Conservation (phyloP, 2,329 filamentous ascomycete genomes). For the Calonectria fujianensis region DNA sequence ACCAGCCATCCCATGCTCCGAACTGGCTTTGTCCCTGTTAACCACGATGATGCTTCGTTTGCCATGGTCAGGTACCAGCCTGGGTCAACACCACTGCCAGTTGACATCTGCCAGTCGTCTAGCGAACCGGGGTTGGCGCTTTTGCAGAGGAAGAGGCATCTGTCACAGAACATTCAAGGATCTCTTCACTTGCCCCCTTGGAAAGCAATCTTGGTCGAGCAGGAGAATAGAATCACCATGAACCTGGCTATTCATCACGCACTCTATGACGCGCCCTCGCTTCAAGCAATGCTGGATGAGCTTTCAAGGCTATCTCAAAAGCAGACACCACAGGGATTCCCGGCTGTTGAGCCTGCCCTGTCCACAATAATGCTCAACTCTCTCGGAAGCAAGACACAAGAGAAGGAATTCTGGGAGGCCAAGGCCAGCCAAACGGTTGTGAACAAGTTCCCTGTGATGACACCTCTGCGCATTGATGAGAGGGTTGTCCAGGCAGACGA, state of each 20-base stretch:
- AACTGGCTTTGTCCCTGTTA: conserved; percentile 81
- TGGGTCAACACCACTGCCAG: conserved; percentile 35
- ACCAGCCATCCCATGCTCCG: conserved; percentile 82
- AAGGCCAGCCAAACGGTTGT: conserved; percentile 72
- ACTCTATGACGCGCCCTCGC: conserved; percentile 87
- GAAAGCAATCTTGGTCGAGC: conserved; percentile 71
- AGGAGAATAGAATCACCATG: conserved; percentile 55
- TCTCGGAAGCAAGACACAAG: conserved; percentile 55
- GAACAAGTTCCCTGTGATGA: conserved; percentile 85
- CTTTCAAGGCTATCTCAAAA: conserved; percentile 63
- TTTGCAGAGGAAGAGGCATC: conserved; percentile 61
- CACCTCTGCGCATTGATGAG: conserved; percentile 72
- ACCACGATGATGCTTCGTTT: conserved; percentile 78
- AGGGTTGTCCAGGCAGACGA: conserved; percentile 59
- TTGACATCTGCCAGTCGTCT: conserved; percentile 32
- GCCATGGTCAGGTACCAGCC: conserved; percentile 81
- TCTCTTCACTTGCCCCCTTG: conserved; percentile 77
- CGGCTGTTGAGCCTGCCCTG: conserved; percentile 60
- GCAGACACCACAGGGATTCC: conserved; percentile 34
- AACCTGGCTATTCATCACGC: conserved; percentile 82
- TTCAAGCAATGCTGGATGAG: conserved; percentile 78
- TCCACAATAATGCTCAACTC: conserved; percentile 64
- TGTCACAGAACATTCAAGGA: conserved; percentile 59
- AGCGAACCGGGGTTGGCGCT: conserved; percentile 54
- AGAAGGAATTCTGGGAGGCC: conserved; percentile 78